Base-by-base conservation (phyloP, 345 rosid species). In the Brassica rapa region DNA sequence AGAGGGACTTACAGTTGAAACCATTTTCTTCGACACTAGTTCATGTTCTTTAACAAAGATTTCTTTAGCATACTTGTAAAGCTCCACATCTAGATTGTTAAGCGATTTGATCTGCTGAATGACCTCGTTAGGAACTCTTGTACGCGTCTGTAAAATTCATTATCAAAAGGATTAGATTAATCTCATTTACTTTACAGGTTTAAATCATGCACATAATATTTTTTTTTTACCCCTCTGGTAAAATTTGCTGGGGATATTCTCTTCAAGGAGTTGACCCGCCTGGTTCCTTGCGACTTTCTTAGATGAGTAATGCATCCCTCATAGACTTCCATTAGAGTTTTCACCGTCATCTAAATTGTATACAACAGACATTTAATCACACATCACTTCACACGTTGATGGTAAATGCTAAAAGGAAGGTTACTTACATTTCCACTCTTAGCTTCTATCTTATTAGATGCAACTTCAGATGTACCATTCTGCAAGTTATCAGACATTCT, bases 161-260 rank as follows among this genome's bases (percentile, higher is more conserved):
- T 16, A 4, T 4, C 66, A 66, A 66, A 7, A 5, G 46, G 14
- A 72, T 57, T 78, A 49, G 6, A 57, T 65, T 57, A 39, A 33
- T 33, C 51, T 68, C 70, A 25, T 27, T 68, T 16, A 68, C 8
- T 21, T 33, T 37, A 6, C 57, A 39, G 5, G 33, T 37, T 68
- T 62, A 5, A 53, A 62, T 74, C 30, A 69, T 62, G 35, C 9
- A 16, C n/a, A 14, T 16, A 39, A 12, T 9, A 30, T 41, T 4
- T 6, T 39, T 2, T 10, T 35, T 9, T 70, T 71, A 92, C 98
- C 93, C 79, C 86, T 86, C 87, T 93, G 3, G 99, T 87, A 77
- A 95, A 95, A 87, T 93, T 95, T 25, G 90, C 99, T 0, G 97
- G 99, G 16, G 92, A 71, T 43, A 95, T 86, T 84, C 84, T 86